phyloP scores from a whole-genome alignment of 192 early-diverging fungal species.

The Phlyctochytrium planicorne region DNA sequence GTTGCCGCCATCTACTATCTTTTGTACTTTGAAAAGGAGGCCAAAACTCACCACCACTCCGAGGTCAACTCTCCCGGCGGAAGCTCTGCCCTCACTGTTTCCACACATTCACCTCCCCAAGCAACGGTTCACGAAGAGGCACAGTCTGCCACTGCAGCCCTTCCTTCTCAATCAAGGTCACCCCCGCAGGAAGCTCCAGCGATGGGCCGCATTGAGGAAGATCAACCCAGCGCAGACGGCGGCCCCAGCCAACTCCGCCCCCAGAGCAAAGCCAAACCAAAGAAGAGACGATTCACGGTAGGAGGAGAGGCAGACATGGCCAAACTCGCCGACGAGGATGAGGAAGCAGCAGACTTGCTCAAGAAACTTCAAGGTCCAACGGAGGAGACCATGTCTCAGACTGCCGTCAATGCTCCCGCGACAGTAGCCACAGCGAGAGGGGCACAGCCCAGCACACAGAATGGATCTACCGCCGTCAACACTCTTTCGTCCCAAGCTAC shows the following conservation, averaged over 20 bases:
- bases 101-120: conserved; percentile 7
- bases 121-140: conserved; percentile 11
- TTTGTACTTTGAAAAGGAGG: conserved; percentile 59
- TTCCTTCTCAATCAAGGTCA: conserved; percentile 2
- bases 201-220: neutral
- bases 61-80: conserved; percentile 1
- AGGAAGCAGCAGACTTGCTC: conserved; percentile 35
- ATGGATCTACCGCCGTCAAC: neutral
- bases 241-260: conserved; percentile 10
- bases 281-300: conserved; percentile 45
- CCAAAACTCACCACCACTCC: conserved; percentile 38
- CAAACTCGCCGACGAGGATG: conserved; percentile 47
- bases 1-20: conserved; percentile 59
- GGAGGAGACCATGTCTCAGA: conserved; percentile 18
- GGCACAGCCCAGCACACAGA: neutral
- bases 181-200: conserved; percentile 3
- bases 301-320: conserved; percentile 46
- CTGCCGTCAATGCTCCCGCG: conserved; percentile 29
- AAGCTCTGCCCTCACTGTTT: neutral
- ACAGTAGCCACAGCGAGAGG: conserved; percentile 18
- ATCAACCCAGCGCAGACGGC: neutral
- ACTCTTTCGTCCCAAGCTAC: neutral
- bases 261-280: conserved; percentile 8
- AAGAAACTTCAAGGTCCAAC: conserved; percentile 26
- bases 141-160: conserved; percentile 16